These are phyloP conservation scores for Penicillium sp. DNA, from an alignment of 2,329 filamentous ascomycete genomes.

Conservation along the genomic window DNA sequence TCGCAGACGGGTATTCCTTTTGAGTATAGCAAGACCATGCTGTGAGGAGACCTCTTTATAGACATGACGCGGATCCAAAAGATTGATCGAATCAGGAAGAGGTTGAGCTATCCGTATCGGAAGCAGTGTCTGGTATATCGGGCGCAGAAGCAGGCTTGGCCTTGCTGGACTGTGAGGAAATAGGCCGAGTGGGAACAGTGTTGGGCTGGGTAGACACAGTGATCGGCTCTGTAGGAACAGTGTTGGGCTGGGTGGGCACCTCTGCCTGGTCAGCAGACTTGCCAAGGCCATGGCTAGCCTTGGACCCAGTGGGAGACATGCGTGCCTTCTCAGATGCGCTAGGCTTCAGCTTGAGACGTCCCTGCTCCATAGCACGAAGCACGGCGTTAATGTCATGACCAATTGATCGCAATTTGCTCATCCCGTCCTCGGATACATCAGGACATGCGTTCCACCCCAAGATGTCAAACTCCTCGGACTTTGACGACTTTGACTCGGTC, in stretches of 20 bases:
- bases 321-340: conserved; percentile 31
- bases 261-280: conserved; percentile 19
- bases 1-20: not conserved
- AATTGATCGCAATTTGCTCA: conserved; percentile 37
- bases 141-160: conserved; percentile 9
- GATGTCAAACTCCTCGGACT: conserved; percentile 14
- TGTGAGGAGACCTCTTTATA: not conserved
- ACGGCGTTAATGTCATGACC: conserved; percentile 35
- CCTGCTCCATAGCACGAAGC: conserved; percentile 35
- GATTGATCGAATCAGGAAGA: not conserved
- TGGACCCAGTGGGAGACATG: conserved; percentile 34
- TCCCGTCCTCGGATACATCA: conserved; percentile 37
- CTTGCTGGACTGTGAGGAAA: conserved; percentile 2
- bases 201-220: conserved; percentile 19
- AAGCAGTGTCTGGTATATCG: conserved; percentile 23
- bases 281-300: conserved; percentile 18
- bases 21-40: not conserved
- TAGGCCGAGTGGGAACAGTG: conserved; percentile 27
- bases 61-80: not conserved
- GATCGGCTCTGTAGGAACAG: conserved; percentile 27
- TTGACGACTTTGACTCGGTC: conserved; percentile 21
- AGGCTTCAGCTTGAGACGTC: conserved; percentile 34
- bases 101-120: conserved; percentile 24
- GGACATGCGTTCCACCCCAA: conserved; percentile 30
- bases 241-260: conserved; percentile 22